Percentiles rank a stretch among this genome's conserved stretches.
phyloP scores from a whole-genome alignment of 768 basidiomycete genomes.

The Chalciporus chontae region DNA sequence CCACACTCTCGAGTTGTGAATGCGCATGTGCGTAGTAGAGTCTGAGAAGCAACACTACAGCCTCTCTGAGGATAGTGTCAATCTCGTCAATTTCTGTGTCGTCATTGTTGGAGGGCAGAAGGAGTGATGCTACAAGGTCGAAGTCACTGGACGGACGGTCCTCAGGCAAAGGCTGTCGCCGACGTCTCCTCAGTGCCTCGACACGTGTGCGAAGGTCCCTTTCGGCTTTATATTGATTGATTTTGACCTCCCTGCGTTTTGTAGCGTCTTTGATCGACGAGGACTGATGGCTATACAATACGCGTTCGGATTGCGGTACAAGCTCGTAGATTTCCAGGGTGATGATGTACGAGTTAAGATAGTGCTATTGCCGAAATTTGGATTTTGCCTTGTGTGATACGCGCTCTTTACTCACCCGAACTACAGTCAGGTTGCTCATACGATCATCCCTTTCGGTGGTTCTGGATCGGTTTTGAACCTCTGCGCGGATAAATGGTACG shows the following conservation, averaged over 20 bases:
- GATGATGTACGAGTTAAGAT: slow-evolving; percentile 44
- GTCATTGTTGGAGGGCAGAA: slow-evolving; percentile 35
- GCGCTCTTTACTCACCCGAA: slow-evolving; percentile 47
- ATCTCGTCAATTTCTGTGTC: slow-evolving; percentile 54
- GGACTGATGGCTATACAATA: slow-evolving; percentile 47
- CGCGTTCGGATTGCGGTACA: slow-evolving; percentile 56
- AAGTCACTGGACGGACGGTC: slow-evolving; percentile 46
- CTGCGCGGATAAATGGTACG: slow-evolving; percentile 64
- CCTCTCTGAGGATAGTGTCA: slow-evolving; percentile 65
- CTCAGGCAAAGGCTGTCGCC: slow-evolving; percentile 36
- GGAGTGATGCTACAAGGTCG: slow-evolving; percentile 60
- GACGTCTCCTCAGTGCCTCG: slow-evolving; percentile 56
- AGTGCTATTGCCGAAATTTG: slow-evolving; percentile 37
- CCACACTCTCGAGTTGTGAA: slow-evolving; percentile 60
- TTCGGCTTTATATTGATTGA: slow-evolving; percentile 84
- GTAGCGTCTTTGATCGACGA: slow-evolving; percentile 58
- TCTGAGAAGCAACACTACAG: slow-evolving; percentile 66
- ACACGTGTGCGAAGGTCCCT: slow-evolving; percentile 72
- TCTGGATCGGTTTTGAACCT: slow-evolving; percentile 58
- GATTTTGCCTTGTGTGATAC: background rate
- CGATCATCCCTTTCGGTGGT: slow-evolving; percentile 57
- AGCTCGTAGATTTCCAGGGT: slow-evolving; percentile 64
- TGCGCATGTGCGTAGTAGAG: slow-evolving; percentile 69
- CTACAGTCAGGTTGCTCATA: slow-evolving; percentile 48
- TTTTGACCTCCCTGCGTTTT: slow-evolving; percentile 80